Evolutionary conservation across 176 grass and related monocot species (phyloP), one percentile per base, ranked within the genome.

Genomic region (Dendrocalamus sinicus): DNA sequence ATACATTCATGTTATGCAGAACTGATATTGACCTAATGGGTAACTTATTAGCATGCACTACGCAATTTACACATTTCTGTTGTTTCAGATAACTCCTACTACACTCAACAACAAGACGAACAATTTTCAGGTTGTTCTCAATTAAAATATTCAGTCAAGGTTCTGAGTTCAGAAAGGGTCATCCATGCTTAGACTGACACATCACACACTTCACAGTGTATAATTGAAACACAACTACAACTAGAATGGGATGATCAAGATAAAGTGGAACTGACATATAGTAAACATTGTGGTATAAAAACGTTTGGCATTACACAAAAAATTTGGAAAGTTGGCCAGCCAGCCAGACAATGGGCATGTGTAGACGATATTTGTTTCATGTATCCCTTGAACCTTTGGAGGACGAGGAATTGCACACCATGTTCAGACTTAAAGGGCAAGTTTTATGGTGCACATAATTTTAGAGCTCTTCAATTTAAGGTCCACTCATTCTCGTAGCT

Each of bases 141-240:
- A 61, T 70, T 70, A 83, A 75, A 70, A 43, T 70, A 43, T 55
- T 7, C 39, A 70, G 20, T 81, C n/a, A 81, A 57, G 63, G 40
- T 79, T 75, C 64, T n/a, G 26, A 80, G 12, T 79, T 47, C 24
- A 65, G 60, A 15, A 66, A 79, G 20, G 22, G 22, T 16, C 70
- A 26, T 52, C 40, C 44, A 52, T 53, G 51, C 24, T 16, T 57
- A 75, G 72, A 54, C 26, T 20, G 2, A 76, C 28, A 40, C 73
- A 39, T 2, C 73, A 39, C 37, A 39, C 37, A 76, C 10, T 20
- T 58, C 1, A 9, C 28, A 10, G 16, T 54, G 52, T 24, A 30
- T 70, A 73, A 35, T 23, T 7, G 4, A 46, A 12, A 22, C 50
- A 46, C 5, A 60, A 17, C 37, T 30, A 11, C 70, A 9, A 60